Evolutionary conservation across 176 grass and related monocot species (phyloP), one percentile per base, ranked within the genome.

Genomic region (Eleusine coracana): DNA sequence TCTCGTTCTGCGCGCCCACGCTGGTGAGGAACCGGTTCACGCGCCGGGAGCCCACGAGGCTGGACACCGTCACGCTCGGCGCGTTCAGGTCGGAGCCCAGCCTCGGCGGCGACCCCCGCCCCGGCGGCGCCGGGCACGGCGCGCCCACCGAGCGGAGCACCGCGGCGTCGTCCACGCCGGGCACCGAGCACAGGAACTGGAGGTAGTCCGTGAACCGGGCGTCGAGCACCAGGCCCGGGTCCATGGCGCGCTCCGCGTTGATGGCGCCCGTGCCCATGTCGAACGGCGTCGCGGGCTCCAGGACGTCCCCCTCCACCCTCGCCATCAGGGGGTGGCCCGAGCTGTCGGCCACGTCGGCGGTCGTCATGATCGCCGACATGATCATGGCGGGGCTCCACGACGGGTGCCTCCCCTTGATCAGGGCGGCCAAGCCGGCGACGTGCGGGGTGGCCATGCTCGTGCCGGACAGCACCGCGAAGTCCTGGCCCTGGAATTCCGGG

Each of bases 371-470:
- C 45, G 94, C 91, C 13, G 94, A 97, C 67, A 78, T 81, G 34
- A 97, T 74, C 73, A 90, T 86, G 16, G 94, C 86, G 0, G 91
- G 94, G 91, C 91, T 97, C 94, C 89, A 97, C 61, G 70, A 46
- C 0, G 91, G 91, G 62, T 94, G 87, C 82, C 81, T 76, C 73
- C 94, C 89, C 84, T 86, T 97, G 81, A 97, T 86, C 74, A 97
- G 74, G 7, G 89, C 94, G 41, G 76, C 84, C 58, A 93, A 77
- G 0, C 94, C 91, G 6, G 89, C 76, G 20, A 97, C 84, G 75
- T 97, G 94, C 13, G 91, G 91, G 3, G 91, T 70, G 27, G 94
- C 85, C 94, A 97, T 97, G 87, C 91, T 93, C 9, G 94, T 93
- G 42, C 94, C 91, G 16, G 94, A 89, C 8, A 90, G 86, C 54